Base-by-base conservation (phyloP, 179 eudicot species). In the Spergularia azorica region DNA sequence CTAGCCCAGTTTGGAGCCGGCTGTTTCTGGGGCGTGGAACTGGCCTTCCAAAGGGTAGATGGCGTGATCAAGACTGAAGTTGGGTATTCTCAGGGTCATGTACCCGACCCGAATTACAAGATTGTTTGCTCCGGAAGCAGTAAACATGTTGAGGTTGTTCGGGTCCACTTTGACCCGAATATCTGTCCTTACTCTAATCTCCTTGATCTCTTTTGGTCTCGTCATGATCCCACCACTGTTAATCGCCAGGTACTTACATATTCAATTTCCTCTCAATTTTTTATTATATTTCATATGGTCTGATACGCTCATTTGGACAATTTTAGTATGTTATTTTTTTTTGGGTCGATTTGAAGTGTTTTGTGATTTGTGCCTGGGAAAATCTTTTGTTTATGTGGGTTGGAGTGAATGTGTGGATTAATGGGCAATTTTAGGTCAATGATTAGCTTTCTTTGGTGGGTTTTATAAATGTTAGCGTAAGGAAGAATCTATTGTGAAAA, bases 1-100 rank as follows among this genome's bases (percentile, higher is more conserved):
- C 73, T 94, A n/a, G 98, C 98, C 57, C 96, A 90, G 46, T 92
- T 94, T 72, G 98, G 83, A 7, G 97, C 98, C 2, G 98, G 98
- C 0, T 92, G 98, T 76, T 94, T 94, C 79, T 92, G 98, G 98
- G 89, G 98, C 0, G 94, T 94, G 13, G 98, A 94, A 71, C 79
- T 92, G 7, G 87, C 93, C 0, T 94, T 88, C 74, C 98, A 92
- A 81, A 82, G 98, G 16, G 60, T 92, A 13, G 71, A 78, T 26
- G 98, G 98, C 6, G 98, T 95, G 9, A 85, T 83, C 56, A 86
- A 89, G 71, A 92, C 94, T 5, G 96, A 94, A 78, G 98, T 93
- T 20, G 98, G 97, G 15, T 95, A 95, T 68, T 88, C 97, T 3
- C 97, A 93, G 84, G 98, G 98, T 39, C 86, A 90, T 52, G 56